Evolutionary conservation across 805 yeast genomes (phyloP).

Genomic region (Starmera pachycereana): DNA sequence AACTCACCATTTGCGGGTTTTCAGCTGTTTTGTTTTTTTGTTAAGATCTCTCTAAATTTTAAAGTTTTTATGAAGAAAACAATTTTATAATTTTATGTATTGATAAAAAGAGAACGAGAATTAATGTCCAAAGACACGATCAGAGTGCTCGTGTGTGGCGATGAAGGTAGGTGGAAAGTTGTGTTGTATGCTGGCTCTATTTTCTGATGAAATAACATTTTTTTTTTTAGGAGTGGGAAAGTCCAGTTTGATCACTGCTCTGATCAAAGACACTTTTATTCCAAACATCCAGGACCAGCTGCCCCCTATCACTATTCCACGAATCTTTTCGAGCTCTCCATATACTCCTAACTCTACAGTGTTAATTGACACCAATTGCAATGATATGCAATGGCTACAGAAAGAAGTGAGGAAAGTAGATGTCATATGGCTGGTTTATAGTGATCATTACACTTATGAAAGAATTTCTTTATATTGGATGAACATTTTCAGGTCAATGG

Average conservation of each 20-base stretch:
- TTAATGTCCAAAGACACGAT: conserved; percentile 40
- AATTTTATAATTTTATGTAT: no score
- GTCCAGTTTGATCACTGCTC: conserved; percentile 65
- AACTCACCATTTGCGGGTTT: no score
- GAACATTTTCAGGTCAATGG: conserved; percentile 84
- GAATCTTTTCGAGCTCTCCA: conserved; percentile 49
- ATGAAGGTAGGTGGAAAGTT: no score
- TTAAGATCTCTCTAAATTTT: no score
- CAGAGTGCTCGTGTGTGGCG: conserved; percentile 88
- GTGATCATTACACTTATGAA: conserved; percentile 92
- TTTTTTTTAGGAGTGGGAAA: conserved; percentile 50
- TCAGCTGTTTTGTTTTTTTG: no score
- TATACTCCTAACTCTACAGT: conserved; percentile 58
- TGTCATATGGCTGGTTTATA: conserved; percentile 89
- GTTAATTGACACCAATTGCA: conserved; percentile 69
- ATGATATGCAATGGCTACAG: conserved; percentile 51
- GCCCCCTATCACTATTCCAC: conserved; percentile 79
- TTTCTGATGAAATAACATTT: no score
- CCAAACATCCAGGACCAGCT: conserved; percentile 68
- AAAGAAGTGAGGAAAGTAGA: conserved; percentile 74
- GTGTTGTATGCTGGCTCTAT: no score
- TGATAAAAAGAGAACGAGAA: no score
- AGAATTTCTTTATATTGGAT: conserved; percentile 90
- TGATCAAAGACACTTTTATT: conserved; percentile 74
- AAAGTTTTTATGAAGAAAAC: no score